phyloP scores from a whole-genome alignment of 257 asterid species.

The Lithospermum erythrorhizon region DNA sequence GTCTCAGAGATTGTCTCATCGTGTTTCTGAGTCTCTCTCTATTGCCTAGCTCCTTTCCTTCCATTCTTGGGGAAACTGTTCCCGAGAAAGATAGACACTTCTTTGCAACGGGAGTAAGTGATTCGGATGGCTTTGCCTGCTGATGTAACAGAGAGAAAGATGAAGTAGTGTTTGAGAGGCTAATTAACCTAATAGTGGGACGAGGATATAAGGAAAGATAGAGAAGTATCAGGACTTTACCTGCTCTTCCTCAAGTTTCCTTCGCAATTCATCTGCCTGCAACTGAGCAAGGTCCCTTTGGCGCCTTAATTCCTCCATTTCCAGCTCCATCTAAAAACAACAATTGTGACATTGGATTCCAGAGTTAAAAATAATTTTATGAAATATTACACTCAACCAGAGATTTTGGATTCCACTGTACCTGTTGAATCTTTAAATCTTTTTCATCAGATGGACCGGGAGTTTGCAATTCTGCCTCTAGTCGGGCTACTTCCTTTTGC shows the following conservation, averaged over 20 bases:
- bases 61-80: constrained; percentile 46
- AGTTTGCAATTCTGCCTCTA: constrained; percentile 79
- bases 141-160: constrained; percentile 9
- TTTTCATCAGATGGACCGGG: constrained; percentile 71
- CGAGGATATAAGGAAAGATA: background rate
- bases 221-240: constrained; percentile 20
- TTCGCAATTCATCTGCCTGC: constrained; percentile 69
- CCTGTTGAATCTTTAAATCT: constrained; percentile 71
- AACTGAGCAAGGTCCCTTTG: constrained; percentile 91
- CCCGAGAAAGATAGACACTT: constrained; percentile 85
- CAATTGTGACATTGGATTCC: constrained; percentile 9
- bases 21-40: constrained; percentile 43
- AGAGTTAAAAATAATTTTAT: background rate
- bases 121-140: constrained; percentile 39
- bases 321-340: constrained; percentile 72
- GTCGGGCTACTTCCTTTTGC: constrained; percentile 94
- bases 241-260: constrained; percentile 69
- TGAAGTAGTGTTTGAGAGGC: no score
- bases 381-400: background rate
- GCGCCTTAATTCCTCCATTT: constrained; percentile 80
- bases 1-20: constrained; percentile 67
- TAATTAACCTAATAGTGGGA: background rate
- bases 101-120: constrained; percentile 47
- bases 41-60: constrained; percentile 33
- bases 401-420: constrained; percentile 10